Base-by-base conservation (phyloP, 2,329 filamentous ascomycete species). In the Aschersonia sp. region DNA sequence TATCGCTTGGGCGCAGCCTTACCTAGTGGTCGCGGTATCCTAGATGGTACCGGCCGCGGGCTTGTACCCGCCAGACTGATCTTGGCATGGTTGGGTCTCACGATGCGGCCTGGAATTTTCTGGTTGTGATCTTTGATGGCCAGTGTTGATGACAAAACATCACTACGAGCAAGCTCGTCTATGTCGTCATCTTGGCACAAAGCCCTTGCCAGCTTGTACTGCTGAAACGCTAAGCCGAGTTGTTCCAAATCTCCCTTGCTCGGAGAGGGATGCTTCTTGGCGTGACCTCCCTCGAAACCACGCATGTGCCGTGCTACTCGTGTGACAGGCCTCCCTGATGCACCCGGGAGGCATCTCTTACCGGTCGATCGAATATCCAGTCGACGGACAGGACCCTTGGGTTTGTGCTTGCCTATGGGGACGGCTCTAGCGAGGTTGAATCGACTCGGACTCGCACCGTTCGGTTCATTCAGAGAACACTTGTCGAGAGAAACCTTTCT, bases 251-350 rank as follows among this genome's bases (percentile, higher is more conserved):
- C 62, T 32, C 59, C 56, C 49, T 69, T 69, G 56, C 63, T 68
- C 2, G 68, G 68, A 2, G 68, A 70, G 5, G 68, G 68, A 40
- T 71, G 67, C 48, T 70, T 71, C 58, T 71, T 71, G 12, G 58
- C 54, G 41, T 51, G 51, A 43, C 56, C 53, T 41, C 6, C 31
- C 10, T 47, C 46, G 37, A 22, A 41, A 45, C 6, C 32, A 39
- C 10, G 35, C 8, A 37, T 12, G 2, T 37, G 35, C 8, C 35
- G 22, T 22, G 22, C 22, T 22, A 22, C 22, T 22, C 22, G 22
- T 22, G 22, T 22, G 22, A 22, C 22, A 22, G 22, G 22, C 22
- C 22, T 22, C 22, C 22, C 22, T 22, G 22, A 22, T 22, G 22
- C 22, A 22, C 22, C 22, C 22, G 22, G 22, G 4, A 22, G 32